phyloP scores from a whole-genome alignment of 805 yeast species.

The Hagleromyces aurorensis region DNA sequence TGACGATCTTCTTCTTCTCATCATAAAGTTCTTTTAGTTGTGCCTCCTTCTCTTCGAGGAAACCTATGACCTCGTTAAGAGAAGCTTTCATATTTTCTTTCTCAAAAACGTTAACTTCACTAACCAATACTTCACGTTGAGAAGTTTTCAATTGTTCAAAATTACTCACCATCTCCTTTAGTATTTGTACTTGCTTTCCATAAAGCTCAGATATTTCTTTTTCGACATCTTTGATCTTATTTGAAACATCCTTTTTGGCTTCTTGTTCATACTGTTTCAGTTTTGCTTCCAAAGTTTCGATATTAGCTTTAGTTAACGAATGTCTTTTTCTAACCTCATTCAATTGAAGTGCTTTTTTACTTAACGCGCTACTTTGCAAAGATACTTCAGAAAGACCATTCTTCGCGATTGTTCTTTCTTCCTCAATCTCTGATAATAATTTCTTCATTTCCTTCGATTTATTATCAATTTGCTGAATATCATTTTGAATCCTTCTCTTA shows the following conservation, averaged over 20 bases:
- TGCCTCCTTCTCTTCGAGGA: conserved; percentile 27
- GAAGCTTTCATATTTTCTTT: conserved; percentile 33
- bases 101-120: conserved; percentile 32
- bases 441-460: conserved; percentile 7
- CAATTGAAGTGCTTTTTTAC: conserved; percentile 7
- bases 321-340: conserved; percentile 17
- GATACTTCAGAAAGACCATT: conserved; percentile 6
- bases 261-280: conserved; percentile 32
- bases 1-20: conserved; percentile 24
- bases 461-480: conserved; percentile 9
- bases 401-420: conserved; percentile 9
- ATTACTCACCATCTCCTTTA: conserved; percentile 14
- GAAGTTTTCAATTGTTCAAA: conserved; percentile 22
- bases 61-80: conserved; percentile 24
- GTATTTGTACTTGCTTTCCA: conserved; percentile 19
- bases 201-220: conserved; percentile 19
- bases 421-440: conserved; percentile 9
- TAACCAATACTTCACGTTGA: conserved; percentile 21
- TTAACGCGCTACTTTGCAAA: conserved; percentile 13
- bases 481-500: conserved; percentile 11
- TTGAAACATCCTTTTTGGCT: conserved; percentile 36
- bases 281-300: conserved; percentile 26
- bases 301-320: conserved; percentile 22
- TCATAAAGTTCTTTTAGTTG: conserved; percentile 21
- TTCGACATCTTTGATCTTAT: conserved; percentile 32